Base-by-base conservation (phyloP, 192 early-diverging fungal genomes). In the Mortierella hygrophila region DNA sequence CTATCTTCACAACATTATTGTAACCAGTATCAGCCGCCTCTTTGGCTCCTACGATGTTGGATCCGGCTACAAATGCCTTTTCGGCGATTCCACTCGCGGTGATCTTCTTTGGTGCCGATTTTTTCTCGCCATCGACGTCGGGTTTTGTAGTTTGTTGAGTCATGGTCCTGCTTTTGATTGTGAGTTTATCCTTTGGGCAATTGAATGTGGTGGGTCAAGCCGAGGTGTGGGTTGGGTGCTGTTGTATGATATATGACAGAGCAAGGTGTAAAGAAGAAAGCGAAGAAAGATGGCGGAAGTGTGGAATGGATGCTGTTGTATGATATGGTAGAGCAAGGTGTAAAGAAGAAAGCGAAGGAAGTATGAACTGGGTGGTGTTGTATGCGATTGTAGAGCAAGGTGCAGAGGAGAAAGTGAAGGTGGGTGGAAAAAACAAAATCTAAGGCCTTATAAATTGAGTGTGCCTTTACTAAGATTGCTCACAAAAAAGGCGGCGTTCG, bases 401-500 rank as follows among this genome's bases (percentile, higher is more conserved):
- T 63, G 26, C 10, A 63, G 29, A 29, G 6, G 29, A 63, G 55
- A 63, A 29, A 63, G 26, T 29, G 57, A 32, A 29, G 10, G 29
- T 8, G 29, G 57, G 0, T 63, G 57, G 57, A 65, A 16, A 32
- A 26, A 35, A 32, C 60, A 32, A 0, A 29, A 63, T 32, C 11
- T 1, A 4, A 16, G 0, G 60, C 11, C 60, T 35, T 65, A 15
- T 65, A 65, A 4, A 29, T 10, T 11, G 60, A 0, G 13, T 65
- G 26, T 29, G 29, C 29, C n/a, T 65, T 3, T 35, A 29, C 4
- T 35, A 29, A 26, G 42, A 72, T 72, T 72, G 71, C 71, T 72
- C 71, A 72, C 71, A 72, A 72, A 46, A 72, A 72, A 72, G 3
- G 71, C 71, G 69, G 60, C 60, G 29, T 32, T 65, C 60, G 35